Evolutionary conservation across 495 filamentous ascomycete genomes (phyloP), one percentile per base, ranked within the genome.

Genomic region (Amorphotheca resinae): DNA sequence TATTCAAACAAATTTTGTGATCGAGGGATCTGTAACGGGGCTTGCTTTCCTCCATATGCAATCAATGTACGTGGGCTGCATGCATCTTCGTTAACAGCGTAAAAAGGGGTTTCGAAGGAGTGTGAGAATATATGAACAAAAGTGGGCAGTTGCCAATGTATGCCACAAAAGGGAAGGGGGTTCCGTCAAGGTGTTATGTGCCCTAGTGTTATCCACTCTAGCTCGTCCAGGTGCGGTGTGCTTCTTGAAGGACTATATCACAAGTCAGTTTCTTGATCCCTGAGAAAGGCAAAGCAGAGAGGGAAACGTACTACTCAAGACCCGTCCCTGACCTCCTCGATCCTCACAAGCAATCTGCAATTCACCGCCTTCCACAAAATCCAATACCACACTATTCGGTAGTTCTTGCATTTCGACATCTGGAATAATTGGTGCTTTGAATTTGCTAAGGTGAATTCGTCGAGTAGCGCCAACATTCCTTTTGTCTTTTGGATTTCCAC

Each of bases 331-430:
- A n/a, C 79, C 78, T 38, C 74, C 70, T 37, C 75, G 62, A 45
- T 86, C 84, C 62, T 84, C 82, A 59, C 86, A 89, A 22, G 87
- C 87, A 57, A 84, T 77, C 59, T 95, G 87, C 31, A 95, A 67
- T 17, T 76, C 79, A 43, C 79, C 82, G n/a, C 84, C 85, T 52
- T 87, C 82, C 5, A 80, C 57, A 53, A 93, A 87, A 52, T 93
- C 84, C 32, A 95, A 67, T 31, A 89, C 60, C 12, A 94, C 82
- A 56, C 82, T 88, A 55, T 93, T 81, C 8, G 87, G 83, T 28
- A 95, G 60, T 63, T 95, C 88, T 60, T 93, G 82, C 49, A 80
- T 66, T 45, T 95, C 88, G 50, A 88, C 77, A 61, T 93, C 86
- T 1, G 88, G 88, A 6, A 83, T 68, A 48, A 77, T 83, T 4